Evolutionary conservation across 768 basidiomycete genomes (phyloP).

Genomic region (Mycena haematopus): DNA sequence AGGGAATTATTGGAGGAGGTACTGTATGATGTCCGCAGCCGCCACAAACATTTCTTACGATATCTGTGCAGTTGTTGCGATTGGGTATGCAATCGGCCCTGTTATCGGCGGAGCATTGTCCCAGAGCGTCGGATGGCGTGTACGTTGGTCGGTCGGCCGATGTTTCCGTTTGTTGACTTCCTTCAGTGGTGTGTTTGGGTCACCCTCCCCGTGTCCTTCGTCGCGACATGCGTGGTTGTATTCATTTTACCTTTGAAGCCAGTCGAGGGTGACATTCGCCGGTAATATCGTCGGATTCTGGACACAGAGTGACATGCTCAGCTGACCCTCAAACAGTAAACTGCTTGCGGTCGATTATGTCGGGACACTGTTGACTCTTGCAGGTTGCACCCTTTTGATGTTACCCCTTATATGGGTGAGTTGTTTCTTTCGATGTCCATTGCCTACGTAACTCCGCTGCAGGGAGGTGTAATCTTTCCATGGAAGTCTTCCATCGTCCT

Average conservation of each 20-base stretch:
- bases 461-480: slow-evolving; percentile 77
- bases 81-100: slow-evolving; percentile 72
- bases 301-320: not conserved
- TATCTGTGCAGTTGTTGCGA: slow-evolving; percentile 43
- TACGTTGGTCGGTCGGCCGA: slow-evolving; percentile 37
- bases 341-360: slow-evolving; percentile 69
- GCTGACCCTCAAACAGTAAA: slow-evolving; percentile 49
- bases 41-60: not conserved
- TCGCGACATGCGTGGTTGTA: slow-evolving; percentile 60
- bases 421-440: slow-evolving; percentile 2
- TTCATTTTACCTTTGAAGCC: slow-evolving; percentile 74
- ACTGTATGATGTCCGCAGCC: not conserved
- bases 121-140: slow-evolving; percentile 68
- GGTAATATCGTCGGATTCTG: slow-evolving; percentile 36
- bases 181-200: slow-evolving; percentile 79
- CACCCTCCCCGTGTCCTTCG: slow-evolving; percentile 63
- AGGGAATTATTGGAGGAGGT: slow-evolving; percentile 69
- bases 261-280: slow-evolving; percentile 64
- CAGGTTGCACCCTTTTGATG: slow-evolving; percentile 66
- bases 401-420: slow-evolving; percentile 76
- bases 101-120: slow-evolving; percentile 70
- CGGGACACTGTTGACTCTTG: slow-evolving; percentile 63
- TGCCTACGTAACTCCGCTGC: not conserved
- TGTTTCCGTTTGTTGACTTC: not conserved
- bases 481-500: slow-evolving; percentile 75